Base-by-base conservation (phyloP, 2,329 filamentous ascomycete genomes). In the Fusarium illudens region DNA sequence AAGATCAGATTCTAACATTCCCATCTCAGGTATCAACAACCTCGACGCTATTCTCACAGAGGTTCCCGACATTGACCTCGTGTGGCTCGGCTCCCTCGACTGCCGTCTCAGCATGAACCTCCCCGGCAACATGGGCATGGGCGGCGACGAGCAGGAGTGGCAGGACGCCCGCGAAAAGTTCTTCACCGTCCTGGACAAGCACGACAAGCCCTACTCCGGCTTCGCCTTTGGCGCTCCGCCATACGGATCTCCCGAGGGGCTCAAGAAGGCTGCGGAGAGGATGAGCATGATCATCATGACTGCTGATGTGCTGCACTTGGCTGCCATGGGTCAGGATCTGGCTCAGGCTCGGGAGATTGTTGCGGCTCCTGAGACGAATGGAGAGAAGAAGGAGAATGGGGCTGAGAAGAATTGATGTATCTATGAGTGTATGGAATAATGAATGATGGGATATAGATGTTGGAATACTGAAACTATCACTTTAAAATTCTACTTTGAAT, bases 41-140 rank as follows among this genome's bases (percentile, higher is more conserved):
- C 80, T 84, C n/a, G 82, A 84, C 64, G 81, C 75, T 36, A 84
- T 84, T 58, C 77, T 85, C 29, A 83, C 81, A 13, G 80, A 78
- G 60, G 77, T 78, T 25, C 80, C 80, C 1, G 79, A 83, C 37
- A 82, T 84, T 29, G 83, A 84, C 67, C 71, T 79, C 17, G 81
- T 83, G 15, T 84, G 82, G 82, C 77, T 84, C 2, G 82, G 83
- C 49, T 71, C 71, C 6, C 75, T 84, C 17, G 83, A 84, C 73
- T 73, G 71, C 27, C 75, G 83, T 30, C 67, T 84, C 56, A 79
- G 75, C 71, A 84, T 84, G 82, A 79, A 78, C 57, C 65, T 84
- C 19, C 71, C 75, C 3, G 75, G 65, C 33, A 77, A 77, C 48
- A 65, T 68, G 27, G 77, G 77, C 68, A 48, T 72, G 60, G 75